A percentile compares a stretch with the other conserved stretches of the same genome.
Evolutionary conservation across 2,329 filamentous ascomycete genomes (phyloP).

Genomic region (Ascochyta rabiei): DNA sequence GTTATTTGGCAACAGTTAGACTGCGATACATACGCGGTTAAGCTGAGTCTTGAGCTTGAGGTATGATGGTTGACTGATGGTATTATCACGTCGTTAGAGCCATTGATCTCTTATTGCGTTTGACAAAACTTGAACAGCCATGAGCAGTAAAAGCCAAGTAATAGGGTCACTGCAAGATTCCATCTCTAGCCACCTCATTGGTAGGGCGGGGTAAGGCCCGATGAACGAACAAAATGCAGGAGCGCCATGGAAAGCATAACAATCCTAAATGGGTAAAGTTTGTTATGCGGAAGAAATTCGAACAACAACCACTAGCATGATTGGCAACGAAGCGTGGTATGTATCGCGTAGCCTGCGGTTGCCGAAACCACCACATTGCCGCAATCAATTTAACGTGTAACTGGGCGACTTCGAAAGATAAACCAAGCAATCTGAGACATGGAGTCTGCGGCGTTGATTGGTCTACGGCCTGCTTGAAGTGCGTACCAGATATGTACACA

Average conservation of each 20-base stretch:
- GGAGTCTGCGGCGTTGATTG: conserved; percentile 39
- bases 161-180: conserved; percentile 4
- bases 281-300: conserved; percentile 23
- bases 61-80: not conserved
- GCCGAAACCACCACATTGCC: conserved; percentile 22
- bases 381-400: conserved; percentile 19
- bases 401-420: conserved; percentile 26
- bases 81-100: not conserved
- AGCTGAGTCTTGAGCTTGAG: not conserved
- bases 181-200: conserved; percentile 18
- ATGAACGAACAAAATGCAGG: conserved; percentile 37
- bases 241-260: conserved; percentile 36
- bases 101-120: not conserved
- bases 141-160: conserved; percentile 5
- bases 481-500: conserved; percentile 43
- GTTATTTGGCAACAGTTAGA: conserved; percentile 23
- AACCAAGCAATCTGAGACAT: conserved; percentile 27
- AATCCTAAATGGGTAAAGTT: conserved; percentile 24
- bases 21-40: conserved; percentile 22
- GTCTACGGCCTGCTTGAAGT: conserved; percentile 34
- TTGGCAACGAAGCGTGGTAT: conserved; percentile 26
- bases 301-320: conserved; percentile 19
- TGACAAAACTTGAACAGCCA: not conserved
- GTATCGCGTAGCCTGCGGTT: conserved; percentile 23
- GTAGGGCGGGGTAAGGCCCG: conserved; percentile 25